Evolutionary conservation across 2,329 filamentous ascomycete species (phyloP).

Genomic region (Dactylellina leptospora): DNA sequence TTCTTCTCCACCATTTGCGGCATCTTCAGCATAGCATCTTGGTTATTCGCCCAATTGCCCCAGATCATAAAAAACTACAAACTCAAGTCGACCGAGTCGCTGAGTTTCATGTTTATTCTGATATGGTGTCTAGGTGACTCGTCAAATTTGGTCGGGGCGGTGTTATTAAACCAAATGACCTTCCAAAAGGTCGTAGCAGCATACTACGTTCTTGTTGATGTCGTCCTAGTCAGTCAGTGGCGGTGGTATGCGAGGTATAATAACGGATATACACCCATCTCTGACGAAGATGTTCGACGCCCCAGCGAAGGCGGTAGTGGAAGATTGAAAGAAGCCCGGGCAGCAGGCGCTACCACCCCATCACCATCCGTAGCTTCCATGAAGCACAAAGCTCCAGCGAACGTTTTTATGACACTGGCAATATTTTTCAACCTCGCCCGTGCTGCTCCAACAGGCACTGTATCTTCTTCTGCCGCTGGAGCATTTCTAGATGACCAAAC

Average conservation of each 20-base stretch:
- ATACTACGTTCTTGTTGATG: slow-evolving; percentile 74
- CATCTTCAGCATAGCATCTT: slow-evolving; percentile 71
- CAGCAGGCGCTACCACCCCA: slow-evolving; percentile 1
- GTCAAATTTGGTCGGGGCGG: slow-evolving; percentile 68
- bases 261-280: slow-evolving; percentile 50
- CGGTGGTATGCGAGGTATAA: slow-evolving; percentile 70
- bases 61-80: slow-evolving; percentile 75
- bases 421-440: slow-evolving; percentile 42
- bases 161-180: slow-evolving; percentile 71
- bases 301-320: slow-evolving; percentile 56
- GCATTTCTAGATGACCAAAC: slow-evolving; percentile 26
- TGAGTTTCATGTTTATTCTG: slow-evolving; percentile 72
- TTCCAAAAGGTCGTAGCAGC: slow-evolving; percentile 73
- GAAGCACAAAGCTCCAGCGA: neutral
- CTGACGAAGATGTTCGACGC: slow-evolving; percentile 58
- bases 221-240: slow-evolving; percentile 71
- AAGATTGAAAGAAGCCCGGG: slow-evolving; percentile 34
- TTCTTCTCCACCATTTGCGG: slow-evolving; percentile 70
- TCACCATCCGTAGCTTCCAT: slow-evolving; percentile 13
- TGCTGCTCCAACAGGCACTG: slow-evolving; percentile 24
- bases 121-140: slow-evolving; percentile 73
- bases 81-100: slow-evolving; percentile 70
- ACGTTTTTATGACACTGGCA: slow-evolving; percentile 31
- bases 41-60: slow-evolving; percentile 74
- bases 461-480: neutral